phyloP scores from a whole-genome alignment of 2,329 filamentous ascomycete species.

The Aspergillus quadricinctus region DNA sequence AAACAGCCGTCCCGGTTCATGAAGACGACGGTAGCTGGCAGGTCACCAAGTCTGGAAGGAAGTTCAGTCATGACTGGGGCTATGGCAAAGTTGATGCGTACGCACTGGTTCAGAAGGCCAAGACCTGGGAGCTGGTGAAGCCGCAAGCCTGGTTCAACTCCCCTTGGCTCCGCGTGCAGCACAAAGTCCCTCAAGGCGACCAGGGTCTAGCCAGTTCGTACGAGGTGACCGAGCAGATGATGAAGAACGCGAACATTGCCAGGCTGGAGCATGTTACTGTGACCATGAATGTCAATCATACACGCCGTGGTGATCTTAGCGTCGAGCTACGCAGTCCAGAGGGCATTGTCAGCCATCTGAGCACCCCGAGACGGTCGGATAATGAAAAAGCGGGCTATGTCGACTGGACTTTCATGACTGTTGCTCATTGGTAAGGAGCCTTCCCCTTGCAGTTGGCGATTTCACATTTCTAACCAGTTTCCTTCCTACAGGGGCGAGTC shows the following conservation, averaged over 20 bases:
- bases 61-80: slow-evolving; percentile 91
- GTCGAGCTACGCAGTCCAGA: slow-evolving; percentile 85
- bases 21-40: slow-evolving; percentile 74
- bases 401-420: slow-evolving; percentile 99
- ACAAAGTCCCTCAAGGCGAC: slow-evolving; percentile 78
- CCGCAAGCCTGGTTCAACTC: slow-evolving; percentile 93
- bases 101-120: slow-evolving; percentile 77
- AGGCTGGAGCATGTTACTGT: slow-evolving; percentile 91
- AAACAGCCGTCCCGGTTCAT: slow-evolving; percentile 78
- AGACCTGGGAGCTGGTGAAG: slow-evolving; percentile 82
- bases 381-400: slow-evolving; percentile 65
- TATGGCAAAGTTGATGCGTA: slow-evolving; percentile 94
- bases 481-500: slow-evolving; percentile 69
- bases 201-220: slow-evolving; percentile 75
- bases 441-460: background rate
- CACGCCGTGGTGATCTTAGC: slow-evolving; percentile 81
- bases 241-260: slow-evolving; percentile 76
- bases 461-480: slow-evolving; percentile 15
- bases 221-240: slow-evolving; percentile 74
- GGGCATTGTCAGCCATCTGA: slow-evolving; percentile 77
- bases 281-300: slow-evolving; percentile 93
- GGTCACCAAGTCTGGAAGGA: slow-evolving; percentile 71
- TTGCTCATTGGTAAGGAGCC: slow-evolving; percentile 77
- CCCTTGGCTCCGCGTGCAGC: slow-evolving; percentile 87
- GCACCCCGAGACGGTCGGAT: slow-evolving; percentile 69